Conservation (phyloP, 306 rosid species). For the Trifolium repens region DNA sequence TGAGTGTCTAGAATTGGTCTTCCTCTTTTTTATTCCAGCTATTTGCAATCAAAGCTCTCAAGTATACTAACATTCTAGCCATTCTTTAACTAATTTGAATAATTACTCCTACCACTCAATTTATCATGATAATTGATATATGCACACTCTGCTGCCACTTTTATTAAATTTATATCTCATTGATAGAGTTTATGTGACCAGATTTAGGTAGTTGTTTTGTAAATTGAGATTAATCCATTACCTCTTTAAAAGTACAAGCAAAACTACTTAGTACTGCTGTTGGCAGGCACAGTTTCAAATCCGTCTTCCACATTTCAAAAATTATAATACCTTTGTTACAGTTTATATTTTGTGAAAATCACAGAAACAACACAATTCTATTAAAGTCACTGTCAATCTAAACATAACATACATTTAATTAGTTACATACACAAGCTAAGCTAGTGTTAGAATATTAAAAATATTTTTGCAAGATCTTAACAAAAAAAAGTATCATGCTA, state of each 20-base stretch:
- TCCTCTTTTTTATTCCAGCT: conserved; percentile 40
- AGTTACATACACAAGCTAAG: too few species aligned
- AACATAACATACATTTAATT: not conserved
- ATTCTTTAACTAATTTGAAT: not conserved
- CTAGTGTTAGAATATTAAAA: not conserved
- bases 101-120: not conserved
- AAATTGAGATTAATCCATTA: not conserved
- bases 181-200: not conserved
- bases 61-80: not conserved
- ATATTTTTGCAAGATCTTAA: too few species aligned
- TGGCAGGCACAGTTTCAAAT: too few species aligned
- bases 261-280: too few species aligned
- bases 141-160: not conserved
- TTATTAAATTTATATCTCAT: not conserved
- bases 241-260: not conserved
- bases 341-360: not conserved
- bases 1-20: not conserved
- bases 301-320: not conserved
- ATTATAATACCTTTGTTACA: not conserved
- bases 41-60: conserved; percentile 37
- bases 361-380: not conserved
- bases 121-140: not conserved
- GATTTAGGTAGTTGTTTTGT: not conserved
- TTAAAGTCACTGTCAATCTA: not conserved
- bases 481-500: too few species aligned